Conservation (phyloP, 805 yeast genomes). For the Kodamaea sagamina region DNA sequence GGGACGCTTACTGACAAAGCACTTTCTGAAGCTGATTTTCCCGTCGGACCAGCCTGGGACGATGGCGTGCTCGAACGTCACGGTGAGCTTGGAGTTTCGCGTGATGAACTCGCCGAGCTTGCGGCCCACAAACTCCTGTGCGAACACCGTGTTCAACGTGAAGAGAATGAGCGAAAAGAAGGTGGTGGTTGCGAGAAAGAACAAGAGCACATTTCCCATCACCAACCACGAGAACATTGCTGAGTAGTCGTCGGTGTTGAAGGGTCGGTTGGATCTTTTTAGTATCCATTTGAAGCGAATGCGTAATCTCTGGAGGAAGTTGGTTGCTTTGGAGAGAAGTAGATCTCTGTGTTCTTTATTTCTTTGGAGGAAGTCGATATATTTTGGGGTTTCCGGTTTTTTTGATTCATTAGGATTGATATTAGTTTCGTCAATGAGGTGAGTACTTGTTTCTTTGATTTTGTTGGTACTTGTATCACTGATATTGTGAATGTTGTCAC, state of each 20-base stretch:
- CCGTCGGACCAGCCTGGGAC: constrained; percentile 94
- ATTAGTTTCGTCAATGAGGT: background rate
- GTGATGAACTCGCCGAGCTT: constrained; percentile 82
- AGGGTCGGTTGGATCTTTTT: constrained; percentile 75
- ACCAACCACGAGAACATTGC: constrained; percentile 92
- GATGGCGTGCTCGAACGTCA: constrained; percentile 89
- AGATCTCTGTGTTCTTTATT: constrained; percentile 24
- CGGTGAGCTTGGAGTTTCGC: constrained; percentile 75
- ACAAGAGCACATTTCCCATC: constrained; percentile 79
- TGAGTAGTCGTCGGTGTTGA: constrained; percentile 87
- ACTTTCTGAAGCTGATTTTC: constrained; percentile 77
- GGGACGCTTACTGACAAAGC: constrained; percentile 85
- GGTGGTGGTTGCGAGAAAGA: constrained; percentile 88
- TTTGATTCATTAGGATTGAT: background rate
- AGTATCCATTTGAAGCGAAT: constrained; percentile 68
- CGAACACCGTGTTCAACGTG: constrained; percentile 79
- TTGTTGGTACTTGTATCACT: too few relatives aligned
- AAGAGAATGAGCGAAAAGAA: constrained; percentile 79
- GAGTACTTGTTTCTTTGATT: too few relatives aligned
- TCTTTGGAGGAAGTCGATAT: constrained; percentile 12
- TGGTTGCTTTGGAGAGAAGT: constrained; percentile 31
- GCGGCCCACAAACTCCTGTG: constrained; percentile 84
- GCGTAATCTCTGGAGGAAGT: constrained; percentile 29
- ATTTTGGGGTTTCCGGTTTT: background rate
- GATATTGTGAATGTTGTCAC: too few relatives aligned